These are phyloP conservation scores for Vanderwaltozyma tropicalis DNA, from an alignment of 805 yeast species.

Conservation along the genomic window DNA sequence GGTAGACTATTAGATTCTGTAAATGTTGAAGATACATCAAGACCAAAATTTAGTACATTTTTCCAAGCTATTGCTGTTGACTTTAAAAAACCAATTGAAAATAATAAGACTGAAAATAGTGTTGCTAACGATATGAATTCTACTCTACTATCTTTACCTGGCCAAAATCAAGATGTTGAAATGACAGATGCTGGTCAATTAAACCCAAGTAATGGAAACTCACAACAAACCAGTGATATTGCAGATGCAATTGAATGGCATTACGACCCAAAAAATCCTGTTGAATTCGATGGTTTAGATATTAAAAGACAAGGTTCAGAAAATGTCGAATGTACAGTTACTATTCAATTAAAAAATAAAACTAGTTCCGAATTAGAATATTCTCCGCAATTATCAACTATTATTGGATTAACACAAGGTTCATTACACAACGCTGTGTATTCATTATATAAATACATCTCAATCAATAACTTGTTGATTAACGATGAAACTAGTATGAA, in stretches of 20 bases:
- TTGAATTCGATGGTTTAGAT: constrained; percentile 81
- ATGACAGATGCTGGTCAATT: constrained; percentile 1
- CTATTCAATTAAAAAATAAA: constrained; percentile 69
- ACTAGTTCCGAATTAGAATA: constrained; percentile 54
- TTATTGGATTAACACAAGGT: constrained; percentile 68
- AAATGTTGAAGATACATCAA: constrained; percentile 36
- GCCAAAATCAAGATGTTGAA: constrained; percentile 1
- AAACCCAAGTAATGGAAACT: neutral
- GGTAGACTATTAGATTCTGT: constrained; percentile 60
- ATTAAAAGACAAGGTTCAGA: constrained; percentile 67
- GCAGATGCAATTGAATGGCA: constrained; percentile 71
- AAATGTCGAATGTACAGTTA: constrained; percentile 57
- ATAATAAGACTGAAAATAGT: neutral
- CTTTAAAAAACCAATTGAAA: constrained; percentile 27
- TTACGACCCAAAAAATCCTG: constrained; percentile 43
- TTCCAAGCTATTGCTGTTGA: constrained; percentile 81
- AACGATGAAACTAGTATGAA: constrained; percentile 12
- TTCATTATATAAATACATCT: constrained; percentile 68
- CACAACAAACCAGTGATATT: constrained; percentile 7
- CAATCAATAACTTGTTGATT: constrained; percentile 48
- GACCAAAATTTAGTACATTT: constrained; percentile 66
- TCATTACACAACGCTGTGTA: constrained; percentile 81
- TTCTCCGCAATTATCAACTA: constrained; percentile 52
- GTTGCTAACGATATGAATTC: neutral
- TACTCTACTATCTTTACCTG: neutral